Evolutionary conservation across 1,284 basidiomycete genomes (phyloP).

Genomic region (Apiotrichum siamense): DNA sequence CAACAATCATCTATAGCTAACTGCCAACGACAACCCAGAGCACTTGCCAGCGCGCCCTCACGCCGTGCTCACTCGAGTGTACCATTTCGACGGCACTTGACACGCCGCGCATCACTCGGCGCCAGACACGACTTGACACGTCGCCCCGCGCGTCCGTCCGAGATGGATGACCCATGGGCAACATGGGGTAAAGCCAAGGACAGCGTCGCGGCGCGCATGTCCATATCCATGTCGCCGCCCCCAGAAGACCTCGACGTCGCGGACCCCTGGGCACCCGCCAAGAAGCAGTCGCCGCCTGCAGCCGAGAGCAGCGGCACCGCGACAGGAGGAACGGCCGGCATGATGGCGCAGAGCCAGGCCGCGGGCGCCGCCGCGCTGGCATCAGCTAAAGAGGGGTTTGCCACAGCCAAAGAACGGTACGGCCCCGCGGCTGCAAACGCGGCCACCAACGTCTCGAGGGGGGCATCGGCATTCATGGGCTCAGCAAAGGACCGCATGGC

Average conservation of each 20-base stretch:
- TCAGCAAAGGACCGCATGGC: neutral
- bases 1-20: too few species aligned
- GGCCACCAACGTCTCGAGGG: too few species aligned
- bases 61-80: too few species aligned
- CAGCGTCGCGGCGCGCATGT: neutral
- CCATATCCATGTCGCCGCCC: conserved; percentile 11
- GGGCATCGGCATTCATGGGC: conserved; percentile 1
- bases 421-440: neutral
- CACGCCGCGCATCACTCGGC: too few species aligned
- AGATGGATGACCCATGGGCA: conserved; percentile 21
- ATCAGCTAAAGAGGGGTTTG: neutral
- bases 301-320: too few species aligned
- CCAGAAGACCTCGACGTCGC: conserved; percentile 4
- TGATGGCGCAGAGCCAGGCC: neutral
- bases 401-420: neutral
- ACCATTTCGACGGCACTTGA: too few species aligned
- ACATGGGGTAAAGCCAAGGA: conserved; percentile 8
- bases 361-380: neutral
- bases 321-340: neutral
- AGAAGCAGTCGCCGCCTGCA: too few species aligned
- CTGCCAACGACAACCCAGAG: too few species aligned
- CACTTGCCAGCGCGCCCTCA: too few species aligned
- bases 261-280: conserved; percentile 15
- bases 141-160: neutral
- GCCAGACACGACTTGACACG: too few species aligned